A percentile compares a stretch with the other conserved stretches of the same genome.
phyloP scores from a whole-genome alignment of 352 stramenopile genomes.

The Phytopythium oedochilum region DNA sequence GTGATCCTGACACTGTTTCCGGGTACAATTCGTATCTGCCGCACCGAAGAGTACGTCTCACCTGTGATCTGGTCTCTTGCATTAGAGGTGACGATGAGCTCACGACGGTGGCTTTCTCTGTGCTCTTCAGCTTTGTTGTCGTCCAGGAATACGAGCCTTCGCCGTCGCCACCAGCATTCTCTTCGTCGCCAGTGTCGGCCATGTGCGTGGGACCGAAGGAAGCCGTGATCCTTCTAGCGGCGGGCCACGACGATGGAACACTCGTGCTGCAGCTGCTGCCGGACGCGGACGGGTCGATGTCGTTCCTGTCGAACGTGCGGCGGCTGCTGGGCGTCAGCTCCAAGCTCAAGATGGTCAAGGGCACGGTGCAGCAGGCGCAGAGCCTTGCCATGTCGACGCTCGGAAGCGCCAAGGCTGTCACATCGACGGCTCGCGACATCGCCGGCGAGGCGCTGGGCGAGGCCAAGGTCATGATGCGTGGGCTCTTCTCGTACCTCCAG shows the following conservation, averaged over 20 bases:
- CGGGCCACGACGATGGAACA: conserved; percentile 65
- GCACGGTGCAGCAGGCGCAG: conserved; percentile 85
- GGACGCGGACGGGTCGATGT: conserved; percentile 74
- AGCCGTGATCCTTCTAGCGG: conserved; percentile 68
- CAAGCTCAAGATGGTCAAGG: conserved; percentile 85
- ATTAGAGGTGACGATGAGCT: not conserved
- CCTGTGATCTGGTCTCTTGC: not conserved
- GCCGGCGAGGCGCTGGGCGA: conserved; percentile 78
- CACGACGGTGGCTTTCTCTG: conserved; percentile 1
- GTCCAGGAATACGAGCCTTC: conserved; percentile 65
- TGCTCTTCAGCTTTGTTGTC: conserved; percentile 41
- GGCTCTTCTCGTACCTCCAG: conserved; percentile 67
- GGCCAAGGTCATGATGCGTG: conserved; percentile 79
- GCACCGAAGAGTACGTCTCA: conserved; percentile 72
- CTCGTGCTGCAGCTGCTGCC: conserved; percentile 76
- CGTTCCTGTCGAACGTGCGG: conserved; percentile 65
- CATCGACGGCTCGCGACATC: conserved; percentile 79
- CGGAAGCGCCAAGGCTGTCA: conserved; percentile 79
- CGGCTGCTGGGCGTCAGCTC: conserved; percentile 73
- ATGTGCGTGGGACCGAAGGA: conserved; percentile 68
- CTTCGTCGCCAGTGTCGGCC: conserved; percentile 43
- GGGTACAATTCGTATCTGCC: conserved; percentile 54
- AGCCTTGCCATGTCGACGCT: conserved; percentile 78
- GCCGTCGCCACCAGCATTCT: conserved; percentile 5
- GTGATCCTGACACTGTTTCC: conserved; percentile 58